These are phyloP conservation scores for Cyclospora cayetanensis DNA, from an alignment of 169 alveolate genomes.

Conservation along the genomic window DNA sequence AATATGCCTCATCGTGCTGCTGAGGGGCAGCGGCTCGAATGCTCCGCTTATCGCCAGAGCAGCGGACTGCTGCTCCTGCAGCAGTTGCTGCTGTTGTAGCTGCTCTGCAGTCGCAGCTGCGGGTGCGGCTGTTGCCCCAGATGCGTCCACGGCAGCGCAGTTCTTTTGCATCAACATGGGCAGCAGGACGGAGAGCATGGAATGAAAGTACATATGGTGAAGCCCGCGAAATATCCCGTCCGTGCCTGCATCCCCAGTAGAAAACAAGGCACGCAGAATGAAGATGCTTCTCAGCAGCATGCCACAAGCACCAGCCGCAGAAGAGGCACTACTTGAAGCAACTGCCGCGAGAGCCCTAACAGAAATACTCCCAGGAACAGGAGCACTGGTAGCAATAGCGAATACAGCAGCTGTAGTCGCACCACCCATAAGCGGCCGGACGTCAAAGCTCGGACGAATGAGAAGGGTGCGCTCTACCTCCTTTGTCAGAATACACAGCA, in stretches of 20 bases:
- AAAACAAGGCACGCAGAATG: not conserved
- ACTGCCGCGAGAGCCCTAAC: not conserved
- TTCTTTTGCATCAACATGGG: conserved; percentile 4
- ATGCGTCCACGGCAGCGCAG: conserved; percentile 17
- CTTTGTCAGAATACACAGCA: conserved; percentile 80
- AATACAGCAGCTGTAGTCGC: not conserved
- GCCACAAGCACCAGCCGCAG: not conserved
- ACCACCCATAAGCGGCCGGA: conserved; percentile 81
- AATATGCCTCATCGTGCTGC: conserved; percentile 76
- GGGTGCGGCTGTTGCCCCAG: not conserved
- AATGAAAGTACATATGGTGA: conserved; percentile 48
- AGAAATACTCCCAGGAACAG: not conserved
- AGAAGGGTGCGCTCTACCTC: conserved; percentile 83
- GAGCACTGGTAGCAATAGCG: not conserved
- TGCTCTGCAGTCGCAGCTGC: conserved; percentile 9
- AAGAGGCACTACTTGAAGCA: not conserved
- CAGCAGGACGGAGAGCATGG: conserved; percentile 39
- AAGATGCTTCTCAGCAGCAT: not conserved
- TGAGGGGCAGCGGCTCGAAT: conserved; percentile 81
- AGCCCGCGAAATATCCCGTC: conserved; percentile 44
- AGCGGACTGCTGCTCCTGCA: conserved; percentile 57
- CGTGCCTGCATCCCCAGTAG: conserved; percentile 41
- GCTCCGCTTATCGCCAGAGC: conserved; percentile 71
- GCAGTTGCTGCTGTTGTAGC: no score
- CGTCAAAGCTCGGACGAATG: conserved; percentile 79